phyloP scores from a whole-genome alignment of 495 filamentous ascomycete genomes.

The Aspergillus sclerotioniger region DNA sequence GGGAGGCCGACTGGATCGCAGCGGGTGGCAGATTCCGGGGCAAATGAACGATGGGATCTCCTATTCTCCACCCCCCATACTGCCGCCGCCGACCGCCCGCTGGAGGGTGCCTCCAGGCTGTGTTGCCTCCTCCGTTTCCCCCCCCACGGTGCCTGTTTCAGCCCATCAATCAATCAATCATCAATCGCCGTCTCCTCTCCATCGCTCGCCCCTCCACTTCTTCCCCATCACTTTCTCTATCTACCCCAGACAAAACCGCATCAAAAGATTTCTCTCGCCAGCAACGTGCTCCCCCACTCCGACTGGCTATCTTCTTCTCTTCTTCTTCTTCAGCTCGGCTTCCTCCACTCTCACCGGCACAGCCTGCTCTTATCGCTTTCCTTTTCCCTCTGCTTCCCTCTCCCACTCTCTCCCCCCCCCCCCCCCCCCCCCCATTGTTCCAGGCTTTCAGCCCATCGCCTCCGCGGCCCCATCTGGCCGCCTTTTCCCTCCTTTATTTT shows the following conservation, averaged over 20 bases:
- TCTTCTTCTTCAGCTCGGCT: no score
- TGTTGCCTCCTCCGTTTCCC: constrained; percentile 5
- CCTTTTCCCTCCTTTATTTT: constrained; percentile 11
- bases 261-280: no score
- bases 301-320: no score
- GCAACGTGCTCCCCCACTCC: no score
- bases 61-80: constrained; percentile 18
- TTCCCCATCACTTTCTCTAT: not conserved
- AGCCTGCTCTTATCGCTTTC: not conserved
- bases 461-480: constrained; percentile 16
- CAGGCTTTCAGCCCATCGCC: constrained; percentile 24
- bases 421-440: constrained; percentile 8
- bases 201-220: not conserved
- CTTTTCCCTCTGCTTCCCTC: constrained; percentile 9
- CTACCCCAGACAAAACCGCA: not conserved
- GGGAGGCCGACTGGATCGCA: not conserved
- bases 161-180: not conserved
- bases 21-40: constrained; percentile 1
- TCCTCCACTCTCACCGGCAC: no score
- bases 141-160: constrained; percentile 21
- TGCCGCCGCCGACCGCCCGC: constrained; percentile 21
- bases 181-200: not conserved
- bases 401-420: constrained; percentile 1
- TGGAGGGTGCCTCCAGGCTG: no score
- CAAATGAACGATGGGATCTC: not conserved